Evolutionary conservation across 345 rosid genomes (phyloP).

Genomic region (Gossypioides kirkii): DNA sequence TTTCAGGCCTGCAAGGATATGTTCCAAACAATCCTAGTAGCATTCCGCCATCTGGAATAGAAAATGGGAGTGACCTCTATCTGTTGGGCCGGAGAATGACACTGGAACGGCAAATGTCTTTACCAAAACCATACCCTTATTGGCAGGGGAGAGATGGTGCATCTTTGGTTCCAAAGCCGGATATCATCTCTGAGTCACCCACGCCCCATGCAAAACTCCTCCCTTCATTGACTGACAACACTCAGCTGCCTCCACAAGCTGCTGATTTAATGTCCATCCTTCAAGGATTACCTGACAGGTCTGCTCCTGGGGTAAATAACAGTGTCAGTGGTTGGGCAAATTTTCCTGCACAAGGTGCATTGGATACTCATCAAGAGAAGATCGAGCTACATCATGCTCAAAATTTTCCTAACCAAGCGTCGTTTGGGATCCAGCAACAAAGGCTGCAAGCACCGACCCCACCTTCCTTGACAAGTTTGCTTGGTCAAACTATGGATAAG

Average conservation of each 20-base stretch:
- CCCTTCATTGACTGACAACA: conserved; percentile 27
- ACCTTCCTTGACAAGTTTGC: conserved; percentile 50
- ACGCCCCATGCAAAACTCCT: neutral
- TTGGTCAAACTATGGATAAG: conserved; percentile 61
- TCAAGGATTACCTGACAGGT: conserved; percentile 61
- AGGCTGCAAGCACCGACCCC: conserved; percentile 48
- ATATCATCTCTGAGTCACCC: conserved; percentile 25
- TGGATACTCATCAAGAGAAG: neutral
- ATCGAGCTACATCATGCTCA: conserved; percentile 35
- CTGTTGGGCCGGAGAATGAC: conserved; percentile 70
- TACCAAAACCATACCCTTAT: conserved; percentile 44
- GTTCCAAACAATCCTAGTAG: conserved; percentile 46
- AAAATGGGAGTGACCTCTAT: conserved; percentile 54
- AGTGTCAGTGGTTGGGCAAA: conserved; percentile 57
- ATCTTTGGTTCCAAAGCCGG: conserved; percentile 51
- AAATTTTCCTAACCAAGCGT: conserved; percentile 52
- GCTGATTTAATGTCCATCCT: conserved; percentile 66
- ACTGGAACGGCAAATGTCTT: conserved; percentile 70
- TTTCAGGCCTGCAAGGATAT: conserved; percentile 63
- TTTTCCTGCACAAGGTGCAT: conserved; percentile 38
- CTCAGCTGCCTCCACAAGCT: conserved; percentile 57
- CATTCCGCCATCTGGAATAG: conserved; percentile 41
- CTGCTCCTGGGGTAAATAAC: conserved; percentile 47
- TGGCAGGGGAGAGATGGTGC: conserved; percentile 74
- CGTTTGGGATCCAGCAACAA: conserved; percentile 71